Evolutionary conservation across 345 rosid species (phyloP).

Genomic region (Populus simonii): DNA sequence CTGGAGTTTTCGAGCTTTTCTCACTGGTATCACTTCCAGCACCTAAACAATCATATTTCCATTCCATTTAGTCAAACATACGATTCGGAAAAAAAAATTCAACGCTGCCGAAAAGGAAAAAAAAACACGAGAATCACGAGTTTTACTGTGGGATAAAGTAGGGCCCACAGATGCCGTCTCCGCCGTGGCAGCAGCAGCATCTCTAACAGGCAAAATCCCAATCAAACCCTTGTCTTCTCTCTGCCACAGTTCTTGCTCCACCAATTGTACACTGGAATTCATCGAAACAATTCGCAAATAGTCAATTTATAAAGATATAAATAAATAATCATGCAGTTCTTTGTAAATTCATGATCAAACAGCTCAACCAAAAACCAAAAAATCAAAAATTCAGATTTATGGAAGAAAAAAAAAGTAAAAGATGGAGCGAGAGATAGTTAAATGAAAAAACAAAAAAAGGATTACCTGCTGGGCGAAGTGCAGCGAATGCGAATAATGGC

Average conservation of each 20-base stretch:
- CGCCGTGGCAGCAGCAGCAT: slow-evolving; percentile 59
- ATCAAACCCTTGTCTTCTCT: slow-evolving; percentile 93
- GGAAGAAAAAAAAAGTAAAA: neutral
- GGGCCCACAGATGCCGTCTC: slow-evolving; percentile 42
- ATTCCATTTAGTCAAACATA: neutral
- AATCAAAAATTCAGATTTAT: neutral
- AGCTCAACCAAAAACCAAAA: neutral
- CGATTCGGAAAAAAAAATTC: neutral
- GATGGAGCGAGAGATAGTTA: neutral
- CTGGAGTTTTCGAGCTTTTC: slow-evolving; percentile 51
- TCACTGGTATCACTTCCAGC: slow-evolving; percentile 70
- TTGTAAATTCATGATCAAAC: neutral
- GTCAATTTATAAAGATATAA: neutral
- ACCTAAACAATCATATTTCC: slow-evolving; percentile 30
- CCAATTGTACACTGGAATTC: slow-evolving; percentile 72
- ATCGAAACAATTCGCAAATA: neutral
- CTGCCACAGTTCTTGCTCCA: slow-evolving; percentile 99
- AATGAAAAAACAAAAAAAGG: neutral
- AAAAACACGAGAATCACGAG: neutral
- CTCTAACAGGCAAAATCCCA: slow-evolving; percentile 91
- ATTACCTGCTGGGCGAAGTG: slow-evolving; percentile 83
- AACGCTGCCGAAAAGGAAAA: neutral
- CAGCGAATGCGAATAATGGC: slow-evolving; percentile 99
- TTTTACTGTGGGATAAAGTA: slow-evolving; percentile 51
- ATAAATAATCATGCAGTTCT: neutral